Evolutionary conservation across 352 stramenopile species (phyloP), one percentile per base, ranked within the genome.

Genomic region (Pythium sukuiense): DNA sequence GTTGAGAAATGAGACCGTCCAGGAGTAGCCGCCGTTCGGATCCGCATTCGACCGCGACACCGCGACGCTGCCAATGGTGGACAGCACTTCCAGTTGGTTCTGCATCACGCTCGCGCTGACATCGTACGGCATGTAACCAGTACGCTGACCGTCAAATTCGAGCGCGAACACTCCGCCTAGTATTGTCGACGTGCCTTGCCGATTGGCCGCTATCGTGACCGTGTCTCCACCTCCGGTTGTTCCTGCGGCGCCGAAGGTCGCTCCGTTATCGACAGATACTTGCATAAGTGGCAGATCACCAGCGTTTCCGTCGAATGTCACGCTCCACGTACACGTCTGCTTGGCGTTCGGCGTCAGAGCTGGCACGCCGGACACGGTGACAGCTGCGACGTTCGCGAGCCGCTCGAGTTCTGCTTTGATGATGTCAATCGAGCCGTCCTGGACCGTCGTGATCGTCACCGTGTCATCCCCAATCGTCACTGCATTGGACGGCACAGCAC

Each of bases 231-330:
- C 69, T 0, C 45, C 61, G 5, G 67, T 76, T 11, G 79, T 87
- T 20, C 57, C 58, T 12, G 71, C 65, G 0, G 70, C 46, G 0
- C 70, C 79, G 56, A 80, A 91, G 0, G 72, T 79, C 4, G 32
- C 68, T 0, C 71, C 79, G 4, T 64, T 75, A 37, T 83, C 67
- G 8, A 81, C 75, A 0, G 80, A 83, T 6, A 90, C 79, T 18
- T 74, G 65, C 62, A 95, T 74, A 13, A 87, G 58, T 4, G 77
- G 74, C 26, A 95, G 64, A 56, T 95, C 61, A 14, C 95, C 95
- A 3, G 95, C 92, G 63, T 98, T 98, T 9, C 84, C 93, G 55
- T 98, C 89, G 61, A 99, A 99, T 1, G 92, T 98, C 32, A 99
- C 77, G 53, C 80, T 73, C 92, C 94, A 98, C 2, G 77, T 86